Evolutionary conservation across 2,329 filamentous ascomycete species (phyloP).

Genomic region (Lecanosticta acicola): DNA sequence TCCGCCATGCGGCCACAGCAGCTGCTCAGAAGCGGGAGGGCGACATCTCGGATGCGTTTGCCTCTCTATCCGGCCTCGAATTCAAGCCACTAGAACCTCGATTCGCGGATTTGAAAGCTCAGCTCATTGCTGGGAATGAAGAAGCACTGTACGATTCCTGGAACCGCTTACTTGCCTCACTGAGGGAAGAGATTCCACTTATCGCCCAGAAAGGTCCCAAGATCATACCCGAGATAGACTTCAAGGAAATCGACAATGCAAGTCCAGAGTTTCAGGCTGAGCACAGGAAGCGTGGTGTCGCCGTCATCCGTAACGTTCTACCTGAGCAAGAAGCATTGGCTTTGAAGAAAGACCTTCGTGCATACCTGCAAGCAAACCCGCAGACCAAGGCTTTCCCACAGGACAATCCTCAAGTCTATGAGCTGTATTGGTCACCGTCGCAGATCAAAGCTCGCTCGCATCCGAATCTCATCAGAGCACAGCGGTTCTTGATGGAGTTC

Average conservation of each 20-base stretch:
- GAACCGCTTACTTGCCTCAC: slow-evolving; percentile 39
- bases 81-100: slow-evolving; percentile 42
- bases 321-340: slow-evolving; percentile 40
- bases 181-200: slow-evolving; percentile 42
- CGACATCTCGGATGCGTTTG: slow-evolving; percentile 48
- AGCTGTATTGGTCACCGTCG: slow-evolving; percentile 46
- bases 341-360: slow-evolving; percentile 40
- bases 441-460: slow-evolving; percentile 45
- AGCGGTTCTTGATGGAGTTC: slow-evolving; percentile 45
- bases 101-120: slow-evolving; percentile 42
- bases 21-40: slow-evolving; percentile 40
- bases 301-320: slow-evolving; percentile 44
- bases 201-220: slow-evolving; percentile 40
- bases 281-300: slow-evolving; percentile 53
- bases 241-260: slow-evolving; percentile 42
- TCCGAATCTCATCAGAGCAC: slow-evolving; percentile 43
- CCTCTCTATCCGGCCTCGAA: slow-evolving; percentile 43
- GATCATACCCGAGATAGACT: slow-evolving; percentile 44
- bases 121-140: slow-evolving; percentile 46
- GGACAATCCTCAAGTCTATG: slow-evolving; percentile 47
- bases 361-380: slow-evolving; percentile 44
- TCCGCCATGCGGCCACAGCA: slow-evolving; percentile 22
- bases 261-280: slow-evolving; percentile 53
- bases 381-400: slow-evolving; percentile 44
- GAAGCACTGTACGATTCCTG: slow-evolving; percentile 42